A percentile compares a stretch with the other conserved stretches of the same genome.
Conservation (phyloP, 768 basidiomycete species). For the Pholiota molesta region DNA sequence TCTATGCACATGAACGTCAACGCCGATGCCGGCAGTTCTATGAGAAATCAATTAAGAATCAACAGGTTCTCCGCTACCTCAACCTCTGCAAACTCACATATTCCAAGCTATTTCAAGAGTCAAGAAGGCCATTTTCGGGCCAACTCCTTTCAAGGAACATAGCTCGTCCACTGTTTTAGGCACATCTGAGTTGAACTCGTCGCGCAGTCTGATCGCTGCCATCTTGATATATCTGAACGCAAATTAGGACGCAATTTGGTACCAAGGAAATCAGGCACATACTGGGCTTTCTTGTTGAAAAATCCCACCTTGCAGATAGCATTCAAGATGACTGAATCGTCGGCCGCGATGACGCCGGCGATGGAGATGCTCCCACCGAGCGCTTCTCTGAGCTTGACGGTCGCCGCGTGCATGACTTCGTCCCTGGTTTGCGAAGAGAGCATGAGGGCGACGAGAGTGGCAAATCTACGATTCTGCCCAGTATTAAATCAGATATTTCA, state of each 20-base stretch:
- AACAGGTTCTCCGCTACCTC: not conserved
- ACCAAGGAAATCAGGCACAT: slow-evolving; percentile 29
- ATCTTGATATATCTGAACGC: slow-evolving; percentile 68
- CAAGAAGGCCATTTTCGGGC: slow-evolving; percentile 96
- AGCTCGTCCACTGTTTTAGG: slow-evolving; percentile 89
- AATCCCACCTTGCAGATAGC: slow-evolving; percentile 92
- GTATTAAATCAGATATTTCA: not conserved
- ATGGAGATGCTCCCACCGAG: slow-evolving; percentile 83
- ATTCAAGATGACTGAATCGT: slow-evolving; percentile 62
- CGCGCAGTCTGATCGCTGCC: slow-evolving; percentile 67
- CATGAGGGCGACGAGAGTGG: slow-evolving; percentile 92
- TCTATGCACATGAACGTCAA: slow-evolving; percentile 94
- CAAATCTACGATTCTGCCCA: slow-evolving; percentile 74
- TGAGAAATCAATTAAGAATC: not conserved
- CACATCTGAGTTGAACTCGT: slow-evolving; percentile 81
- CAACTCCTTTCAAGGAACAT: slow-evolving; percentile 80
- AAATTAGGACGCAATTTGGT: not conserved
- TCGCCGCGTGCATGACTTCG: slow-evolving; percentile 83
- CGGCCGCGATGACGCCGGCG: slow-evolving; percentile 64
- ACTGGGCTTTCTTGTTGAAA: slow-evolving; percentile 88
- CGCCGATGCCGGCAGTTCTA: slow-evolving; percentile 90
- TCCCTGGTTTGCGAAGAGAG: slow-evolving; percentile 96
- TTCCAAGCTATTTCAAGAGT: slow-evolving; percentile 85
- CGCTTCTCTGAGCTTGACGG: slow-evolving; percentile 68
- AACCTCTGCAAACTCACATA: slow-evolving; percentile 49